A percentile compares a stretch with the other conserved stretches of the same genome.
phyloP scores from a whole-genome alignment of 352 stramenopile genomes.

The Pythium volutum region DNA sequence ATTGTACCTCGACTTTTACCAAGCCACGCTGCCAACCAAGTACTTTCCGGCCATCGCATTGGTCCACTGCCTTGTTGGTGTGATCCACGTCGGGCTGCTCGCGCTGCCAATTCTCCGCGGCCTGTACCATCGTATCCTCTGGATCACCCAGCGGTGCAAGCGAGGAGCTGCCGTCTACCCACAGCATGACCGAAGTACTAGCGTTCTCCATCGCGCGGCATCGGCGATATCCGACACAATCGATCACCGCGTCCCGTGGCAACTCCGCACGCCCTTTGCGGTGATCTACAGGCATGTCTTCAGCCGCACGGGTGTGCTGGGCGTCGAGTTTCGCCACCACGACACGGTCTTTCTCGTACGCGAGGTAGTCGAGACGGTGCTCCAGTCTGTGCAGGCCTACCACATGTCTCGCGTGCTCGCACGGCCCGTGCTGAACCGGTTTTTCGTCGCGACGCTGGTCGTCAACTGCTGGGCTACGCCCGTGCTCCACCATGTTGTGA shows the following conservation, averaged over 20 bases:
- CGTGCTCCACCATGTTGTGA: slow-evolving; percentile 6
- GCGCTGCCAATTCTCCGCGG: slow-evolving; percentile 18
- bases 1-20: slow-evolving; percentile 29
- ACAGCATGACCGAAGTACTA: not conserved
- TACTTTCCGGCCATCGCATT: slow-evolving; percentile 23
- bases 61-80: slow-evolving; percentile 25
- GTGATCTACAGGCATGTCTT: slow-evolving; percentile 5
- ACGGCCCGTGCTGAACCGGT: slow-evolving; percentile 11
- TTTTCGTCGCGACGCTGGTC: slow-evolving; percentile 12
- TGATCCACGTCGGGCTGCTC: slow-evolving; percentile 27
- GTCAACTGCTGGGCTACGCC: slow-evolving; percentile 24
- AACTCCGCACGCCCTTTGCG: not conserved
- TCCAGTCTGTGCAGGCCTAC: slow-evolving; percentile 20
- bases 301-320: slow-evolving; percentile 4
- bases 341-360: slow-evolving; percentile 16
- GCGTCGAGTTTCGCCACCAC: slow-evolving; percentile 16
- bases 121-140: not conserved
- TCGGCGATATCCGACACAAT: not conserved
- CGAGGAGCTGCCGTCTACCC: not conserved
- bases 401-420: slow-evolving; percentile 15
- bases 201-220: not conserved
- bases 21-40: slow-evolving; percentile 23
- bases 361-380: slow-evolving; percentile 15
- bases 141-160: not conserved
- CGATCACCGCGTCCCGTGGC: not conserved